These are phyloP conservation scores for Oryza brachyantha DNA, from an alignment of 176 grass and related monocot genomes.

Conservation along the genomic window DNA sequence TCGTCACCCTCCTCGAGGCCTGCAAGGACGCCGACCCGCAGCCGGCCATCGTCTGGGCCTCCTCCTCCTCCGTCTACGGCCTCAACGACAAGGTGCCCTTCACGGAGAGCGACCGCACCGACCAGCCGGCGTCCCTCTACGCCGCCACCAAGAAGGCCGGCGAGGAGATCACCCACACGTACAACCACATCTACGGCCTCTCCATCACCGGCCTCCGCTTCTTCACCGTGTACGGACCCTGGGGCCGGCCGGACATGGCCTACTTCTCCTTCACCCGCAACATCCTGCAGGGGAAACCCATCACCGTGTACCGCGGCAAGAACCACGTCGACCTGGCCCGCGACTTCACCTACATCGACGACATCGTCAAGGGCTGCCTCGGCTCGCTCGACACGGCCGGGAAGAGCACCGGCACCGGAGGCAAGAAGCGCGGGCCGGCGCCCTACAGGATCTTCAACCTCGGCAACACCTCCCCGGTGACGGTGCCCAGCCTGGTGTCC, in stretches of 20 bases:
- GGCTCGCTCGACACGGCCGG: slow-evolving; percentile 65
- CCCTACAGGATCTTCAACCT: slow-evolving; percentile 91
- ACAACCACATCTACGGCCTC: slow-evolving; percentile 95
- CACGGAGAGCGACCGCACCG: slow-evolving; percentile 72
- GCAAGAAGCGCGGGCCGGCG: slow-evolving; percentile 73
- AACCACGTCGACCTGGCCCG: slow-evolving; percentile 61
- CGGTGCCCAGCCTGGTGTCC: slow-evolving; percentile 72
- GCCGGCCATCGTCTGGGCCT: slow-evolving; percentile 84
- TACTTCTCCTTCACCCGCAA: slow-evolving; percentile 92
- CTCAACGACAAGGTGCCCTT: slow-evolving; percentile 91
- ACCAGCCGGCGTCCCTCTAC: slow-evolving; percentile 79
- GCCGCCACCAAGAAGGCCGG: slow-evolving; percentile 97
- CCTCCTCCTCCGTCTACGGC: slow-evolving; percentile 84
- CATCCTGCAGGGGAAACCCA: slow-evolving; percentile 86
- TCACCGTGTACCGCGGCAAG: slow-evolving; percentile 78
- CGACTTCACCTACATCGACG: slow-evolving; percentile 97
- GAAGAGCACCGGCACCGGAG: slow-evolving; percentile 73
- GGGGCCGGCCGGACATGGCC: slow-evolving; percentile 91
- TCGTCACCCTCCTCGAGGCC: slow-evolving; percentile 79
- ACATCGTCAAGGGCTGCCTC: slow-evolving; percentile 85
- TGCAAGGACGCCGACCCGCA: slow-evolving; percentile 85
- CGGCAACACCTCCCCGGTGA: slow-evolving; percentile 80
- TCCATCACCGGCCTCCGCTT: slow-evolving; percentile 81
- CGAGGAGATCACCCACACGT: slow-evolving; percentile 89
- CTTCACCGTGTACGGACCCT: slow-evolving; percentile 85